A percentile compares a stretch with the other conserved stretches of the same genome.
phyloP scores from a whole-genome alignment of 176 grass and related monocot species.

The Bolboschoenus planiculmis region DNA sequence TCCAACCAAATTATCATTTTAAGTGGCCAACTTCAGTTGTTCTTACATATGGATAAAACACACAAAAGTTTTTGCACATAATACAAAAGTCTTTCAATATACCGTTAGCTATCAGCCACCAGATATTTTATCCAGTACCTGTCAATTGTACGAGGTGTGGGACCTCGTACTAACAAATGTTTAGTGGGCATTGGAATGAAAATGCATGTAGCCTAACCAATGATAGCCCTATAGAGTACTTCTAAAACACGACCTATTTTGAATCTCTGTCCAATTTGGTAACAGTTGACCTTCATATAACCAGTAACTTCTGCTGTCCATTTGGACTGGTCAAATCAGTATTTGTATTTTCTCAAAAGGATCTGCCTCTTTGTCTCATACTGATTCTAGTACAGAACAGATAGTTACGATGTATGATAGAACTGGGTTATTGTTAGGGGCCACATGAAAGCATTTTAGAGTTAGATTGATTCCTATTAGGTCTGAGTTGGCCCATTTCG shows the following conservation, averaged over 20 bases:
- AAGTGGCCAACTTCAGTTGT: neutral
- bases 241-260: neutral
- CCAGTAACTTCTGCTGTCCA: neutral
- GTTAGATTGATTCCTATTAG: neutral
- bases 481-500: neutral
- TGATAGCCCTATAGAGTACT: neutral
- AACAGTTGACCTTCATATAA: neutral
- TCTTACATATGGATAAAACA: neutral
- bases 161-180: neutral
- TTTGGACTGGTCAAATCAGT: constrained; percentile 5
- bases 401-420: neutral
- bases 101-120: neutral
- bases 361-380: neutral
- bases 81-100: neutral
- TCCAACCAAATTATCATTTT: neutral
- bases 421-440: neutral
- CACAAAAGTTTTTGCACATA: neutral
- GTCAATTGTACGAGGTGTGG: neutral
- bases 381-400: neutral
- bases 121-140: neutral
- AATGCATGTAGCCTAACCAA: neutral
- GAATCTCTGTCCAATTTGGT: neutral
- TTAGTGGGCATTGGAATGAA: neutral
- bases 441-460: neutral
- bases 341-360: neutral